Evolutionary conservation across 2,329 filamentous ascomycete genomes (phyloP), one percentile per base, ranked within the genome.

Genomic region (Trichoderma koningiopsis): DNA sequence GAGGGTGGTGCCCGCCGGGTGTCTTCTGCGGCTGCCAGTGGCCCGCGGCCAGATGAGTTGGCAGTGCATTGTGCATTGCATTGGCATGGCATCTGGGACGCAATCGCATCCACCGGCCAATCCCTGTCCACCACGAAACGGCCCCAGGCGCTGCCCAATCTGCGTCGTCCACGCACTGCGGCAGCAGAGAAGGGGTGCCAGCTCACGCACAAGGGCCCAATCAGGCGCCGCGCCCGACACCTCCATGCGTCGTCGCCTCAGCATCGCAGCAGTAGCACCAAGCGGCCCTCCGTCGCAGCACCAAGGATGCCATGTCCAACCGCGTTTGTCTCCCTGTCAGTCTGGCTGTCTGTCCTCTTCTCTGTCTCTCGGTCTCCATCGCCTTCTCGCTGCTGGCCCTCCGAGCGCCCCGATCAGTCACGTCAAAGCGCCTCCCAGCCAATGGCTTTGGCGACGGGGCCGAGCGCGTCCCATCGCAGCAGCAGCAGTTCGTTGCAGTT

Each of bases 131-230:
- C 72, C 72, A 72, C 72, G 71, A 72, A 69, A 70, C 65, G 49
- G 67, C 68, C 58, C 66, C 65, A 57, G 62, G 53, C 65, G 13
- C 70, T 33, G 70, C 66, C 74, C 74, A 75, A 76, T 77, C 75
- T 72, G 70, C 70, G 60, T 71, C 72, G 69, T 74, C 75, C 75
- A 77, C 75, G 75, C 75, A 74, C 72, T 72, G 71, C 72, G 68
- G 70, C 72, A 71, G 71, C 73, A 70, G 63, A 62, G 70, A 73
- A 71, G 68, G 72, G 73, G 67, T 73, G 73, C 72, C 73, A 74
- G 69, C 72, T 72, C 73, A 74, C 70, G 68, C 64, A 70, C 35
- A 56, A 62, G 52, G 71, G 67, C 71, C 76, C 76, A 77, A 78
- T 78, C 76, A 78, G 72, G 72, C 74, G 74, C 74, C 43, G 59